Conservation (phyloP, 192 early-diverging fungal genomes). For the Pilaira anomala region DNA sequence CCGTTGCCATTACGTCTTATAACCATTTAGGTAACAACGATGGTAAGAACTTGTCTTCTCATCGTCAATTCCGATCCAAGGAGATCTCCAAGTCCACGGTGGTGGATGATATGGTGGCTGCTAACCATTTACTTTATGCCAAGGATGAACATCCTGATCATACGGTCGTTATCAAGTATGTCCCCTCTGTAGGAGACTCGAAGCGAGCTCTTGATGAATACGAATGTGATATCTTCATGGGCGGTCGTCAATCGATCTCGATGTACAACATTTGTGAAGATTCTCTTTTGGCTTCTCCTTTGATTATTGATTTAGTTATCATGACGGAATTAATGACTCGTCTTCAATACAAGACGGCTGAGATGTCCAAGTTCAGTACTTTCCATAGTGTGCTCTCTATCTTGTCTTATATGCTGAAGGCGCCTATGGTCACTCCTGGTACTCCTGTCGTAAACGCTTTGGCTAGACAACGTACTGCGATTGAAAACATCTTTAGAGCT, state of each 20-base stretch:
- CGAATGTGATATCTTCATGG: constrained; percentile 98
- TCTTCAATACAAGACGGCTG: constrained; percentile 82
- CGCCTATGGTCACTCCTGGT: constrained; percentile 87
- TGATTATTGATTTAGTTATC: constrained; percentile 95
- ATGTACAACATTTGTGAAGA: constrained; percentile 99
- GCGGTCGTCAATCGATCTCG: constrained; percentile 94
- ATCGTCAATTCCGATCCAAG: constrained; percentile 98
- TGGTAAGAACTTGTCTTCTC: constrained; percentile 96
- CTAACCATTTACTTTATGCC: constrained; percentile 90
- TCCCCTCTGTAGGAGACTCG: constrained; percentile 92
- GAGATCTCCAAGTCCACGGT: constrained; percentile 99
- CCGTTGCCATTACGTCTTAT: constrained; percentile 92
- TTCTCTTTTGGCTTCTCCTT: constrained; percentile 93
- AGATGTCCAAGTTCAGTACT: constrained; percentile 69
- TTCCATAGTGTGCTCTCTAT: constrained; percentile 97
- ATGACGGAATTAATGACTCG: constrained; percentile 97
- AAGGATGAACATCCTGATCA: constrained; percentile 67
- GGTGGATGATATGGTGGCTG: constrained; percentile 98
- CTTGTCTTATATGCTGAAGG: constrained; percentile 94
- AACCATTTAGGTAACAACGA: constrained; percentile 99
- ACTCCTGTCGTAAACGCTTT: constrained; percentile 97
- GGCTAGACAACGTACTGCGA: constrained; percentile 89
- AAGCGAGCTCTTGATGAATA: constrained; percentile 99
- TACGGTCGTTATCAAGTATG: constrained; percentile 97
- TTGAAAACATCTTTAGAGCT: constrained; percentile 98